A percentile compares a stretch with the other conserved stretches of the same genome.
These are phyloP conservation scores for Candida ficus DNA, from an alignment of 805 yeast species.

Conservation along the genomic window DNA sequence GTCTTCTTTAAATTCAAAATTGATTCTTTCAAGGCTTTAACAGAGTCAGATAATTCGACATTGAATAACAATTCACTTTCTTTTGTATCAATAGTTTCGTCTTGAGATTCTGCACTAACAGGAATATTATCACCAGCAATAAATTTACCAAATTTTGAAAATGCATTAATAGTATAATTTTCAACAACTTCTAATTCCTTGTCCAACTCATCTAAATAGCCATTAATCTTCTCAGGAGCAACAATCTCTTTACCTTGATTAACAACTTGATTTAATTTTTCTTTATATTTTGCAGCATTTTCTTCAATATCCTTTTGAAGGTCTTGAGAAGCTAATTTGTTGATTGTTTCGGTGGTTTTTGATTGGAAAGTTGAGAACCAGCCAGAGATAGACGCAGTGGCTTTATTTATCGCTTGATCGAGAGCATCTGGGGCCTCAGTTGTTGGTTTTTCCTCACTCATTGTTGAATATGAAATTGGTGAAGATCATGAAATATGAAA, in stretches of 20 bases:
- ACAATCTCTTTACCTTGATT: constrained; percentile 31
- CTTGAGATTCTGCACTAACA: constrained; percentile 19
- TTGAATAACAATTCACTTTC: constrained; percentile 37
- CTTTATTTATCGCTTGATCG: too few species aligned
- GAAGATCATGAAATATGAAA: neutral
- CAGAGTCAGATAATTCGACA: constrained; percentile 35
- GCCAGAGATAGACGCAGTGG: too few species aligned
- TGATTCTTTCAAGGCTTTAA: neutral
- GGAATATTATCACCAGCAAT: constrained; percentile 4
- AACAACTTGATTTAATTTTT: constrained; percentile 27
- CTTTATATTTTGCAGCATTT: constrained; percentile 13
- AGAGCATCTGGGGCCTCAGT: too few species aligned
- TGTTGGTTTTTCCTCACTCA: too few species aligned
- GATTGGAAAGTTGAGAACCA: too few species aligned
- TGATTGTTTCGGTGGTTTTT: neutral
- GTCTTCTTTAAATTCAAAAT: neutral
- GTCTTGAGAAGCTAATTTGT: constrained; percentile 5
- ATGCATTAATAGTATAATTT: constrained; percentile 54
- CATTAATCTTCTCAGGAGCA: constrained; percentile 43
- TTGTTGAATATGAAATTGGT: too few species aligned
- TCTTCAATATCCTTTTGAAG: constrained; percentile 24
- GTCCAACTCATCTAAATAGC: constrained; percentile 67
- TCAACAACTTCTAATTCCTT: constrained; percentile 70
- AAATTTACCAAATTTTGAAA: constrained; percentile 51
- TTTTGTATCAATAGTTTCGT: constrained; percentile 11